Conservation (phyloP, 192 early-diverging fungal species). For the Obelidium mucronatum region DNA sequence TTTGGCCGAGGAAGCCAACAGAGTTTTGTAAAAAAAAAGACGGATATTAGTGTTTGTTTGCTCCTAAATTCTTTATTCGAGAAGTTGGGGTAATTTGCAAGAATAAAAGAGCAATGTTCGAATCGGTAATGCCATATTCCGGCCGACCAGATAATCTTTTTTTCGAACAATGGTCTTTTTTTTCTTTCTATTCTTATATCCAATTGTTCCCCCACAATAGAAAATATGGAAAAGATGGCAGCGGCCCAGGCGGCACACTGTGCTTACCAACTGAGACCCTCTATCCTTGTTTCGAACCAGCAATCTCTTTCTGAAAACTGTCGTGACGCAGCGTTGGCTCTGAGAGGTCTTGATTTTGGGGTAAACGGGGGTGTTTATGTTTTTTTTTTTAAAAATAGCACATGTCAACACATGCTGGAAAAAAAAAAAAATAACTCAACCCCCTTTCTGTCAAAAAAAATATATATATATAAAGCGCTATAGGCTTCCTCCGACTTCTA, state of each 20-base stretch:
- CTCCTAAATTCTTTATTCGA: no score
- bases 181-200: not conserved
- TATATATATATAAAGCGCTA: no score
- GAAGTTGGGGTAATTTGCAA: no score
- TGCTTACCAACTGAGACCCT: not conserved
- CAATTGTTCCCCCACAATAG: not conserved
- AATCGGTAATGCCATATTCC: no score
- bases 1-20: no score
- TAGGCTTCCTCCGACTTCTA: not conserved
- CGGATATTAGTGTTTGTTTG: no score
- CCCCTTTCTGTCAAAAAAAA: not conserved
- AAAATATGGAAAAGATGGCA: no score
- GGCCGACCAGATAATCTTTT: not conserved
- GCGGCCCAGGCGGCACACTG: no score
- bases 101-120: no score
- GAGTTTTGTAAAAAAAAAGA: no score
- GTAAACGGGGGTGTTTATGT: no score
- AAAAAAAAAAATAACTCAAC: not conserved
- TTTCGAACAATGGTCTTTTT: not conserved
- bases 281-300: not conserved
- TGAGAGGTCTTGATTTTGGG: constrained; percentile 12
- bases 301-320: not conserved
- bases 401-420: not conserved
- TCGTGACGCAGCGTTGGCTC: not conserved
- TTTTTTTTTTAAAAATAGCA: no score